Evolutionary conservation across 2,329 filamentous ascomycete species (phyloP), one percentile per base, ranked within the genome.

Genomic region (Curvularia eragrostidis): DNA sequence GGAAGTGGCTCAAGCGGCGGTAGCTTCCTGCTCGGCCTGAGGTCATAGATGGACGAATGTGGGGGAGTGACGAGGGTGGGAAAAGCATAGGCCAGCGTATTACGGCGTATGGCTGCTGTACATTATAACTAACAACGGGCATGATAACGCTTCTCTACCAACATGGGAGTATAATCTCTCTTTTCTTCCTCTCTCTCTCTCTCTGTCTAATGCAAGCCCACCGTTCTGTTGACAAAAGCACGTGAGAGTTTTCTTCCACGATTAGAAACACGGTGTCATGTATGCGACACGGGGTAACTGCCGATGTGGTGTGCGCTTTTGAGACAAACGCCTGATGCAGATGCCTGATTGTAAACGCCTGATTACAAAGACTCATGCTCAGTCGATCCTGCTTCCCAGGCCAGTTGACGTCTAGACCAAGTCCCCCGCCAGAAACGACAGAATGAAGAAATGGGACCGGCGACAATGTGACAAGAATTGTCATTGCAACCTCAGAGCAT

Each of bases 21-120:
- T 48, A 88, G 84, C 75, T 85, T 91, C 67, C 76, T 91, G 68
- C 78, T 91, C 56, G 89, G 88, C 26, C 74, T 91, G 79, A 86
- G 87, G 75, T 82, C 63, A 64, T 75, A 67, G 66, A 52, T 13
- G 9, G 18, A 10, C 53, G 58, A 52, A 41, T 24, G 12, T n/a
- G 51, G 55, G 46, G 18, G 46, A 36, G 30, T 50, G 54, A 48
- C 10, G 47, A 48, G 13, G 44, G 24, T 47, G 53, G n/a, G 43
- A 43, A 49, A 48, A 66, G 64, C 67, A 72, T 69, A 55, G 7
- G 59, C 62, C 63, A 63, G 69, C 63, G 63, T 19, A 52, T 12
- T 19, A 49, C 38, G 39, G 30, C 30, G 46, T 47, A 58, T 54
- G 55, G 53, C 67, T 48, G 53, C 65, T 75, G 73, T 75, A 74